Evolutionary conservation across 2,329 filamentous ascomycete genomes (phyloP).

Genomic region (Onygenales sp.): DNA sequence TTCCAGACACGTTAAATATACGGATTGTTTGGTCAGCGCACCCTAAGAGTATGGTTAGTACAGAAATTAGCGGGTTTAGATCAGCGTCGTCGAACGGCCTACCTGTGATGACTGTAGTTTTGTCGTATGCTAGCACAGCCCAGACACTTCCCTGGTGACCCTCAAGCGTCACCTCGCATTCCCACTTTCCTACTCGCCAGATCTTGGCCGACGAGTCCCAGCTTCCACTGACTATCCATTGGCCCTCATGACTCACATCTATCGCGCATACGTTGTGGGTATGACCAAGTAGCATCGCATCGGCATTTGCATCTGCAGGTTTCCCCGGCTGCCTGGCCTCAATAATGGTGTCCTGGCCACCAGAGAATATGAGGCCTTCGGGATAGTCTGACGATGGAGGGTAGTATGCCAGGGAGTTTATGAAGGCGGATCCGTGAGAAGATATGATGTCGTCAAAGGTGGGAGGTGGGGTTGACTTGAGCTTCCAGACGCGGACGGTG

Average conservation of each 20-base stretch:
- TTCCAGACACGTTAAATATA: constrained; percentile 60
- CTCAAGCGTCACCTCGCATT: constrained; percentile 58
- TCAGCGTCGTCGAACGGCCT: constrained; percentile 7
- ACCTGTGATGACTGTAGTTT: constrained; percentile 68
- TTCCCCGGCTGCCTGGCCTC: constrained; percentile 70
- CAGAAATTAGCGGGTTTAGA: not conserved
- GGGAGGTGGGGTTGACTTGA: constrained; percentile 55
- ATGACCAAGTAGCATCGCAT: constrained; percentile 79
- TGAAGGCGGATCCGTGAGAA: constrained; percentile 71
- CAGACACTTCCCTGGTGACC: constrained; percentile 80
- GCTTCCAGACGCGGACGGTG: constrained; percentile 79
- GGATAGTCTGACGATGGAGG: constrained; percentile 59
- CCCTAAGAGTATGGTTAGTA: constrained; percentile 32
- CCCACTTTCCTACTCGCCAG: constrained; percentile 82
- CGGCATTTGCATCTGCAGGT: constrained; percentile 62
- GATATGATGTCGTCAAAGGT: constrained; percentile 68
- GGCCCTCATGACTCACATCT: constrained; percentile 63
- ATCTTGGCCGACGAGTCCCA: constrained; percentile 87
- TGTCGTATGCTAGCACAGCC: constrained; percentile 79
- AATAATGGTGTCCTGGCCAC: constrained; percentile 85
- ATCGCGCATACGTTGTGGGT: constrained; percentile 79
- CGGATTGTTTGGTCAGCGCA: constrained; percentile 87
- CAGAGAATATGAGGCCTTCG: constrained; percentile 75
- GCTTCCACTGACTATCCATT: constrained; percentile 76
- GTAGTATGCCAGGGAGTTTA: constrained; percentile 75